A percentile compares a stretch with the other conserved stretches of the same genome.
phyloP scores from a whole-genome alignment of 2,329 filamentous ascomycete genomes.

The Acephala macrosclerotiorum region DNA sequence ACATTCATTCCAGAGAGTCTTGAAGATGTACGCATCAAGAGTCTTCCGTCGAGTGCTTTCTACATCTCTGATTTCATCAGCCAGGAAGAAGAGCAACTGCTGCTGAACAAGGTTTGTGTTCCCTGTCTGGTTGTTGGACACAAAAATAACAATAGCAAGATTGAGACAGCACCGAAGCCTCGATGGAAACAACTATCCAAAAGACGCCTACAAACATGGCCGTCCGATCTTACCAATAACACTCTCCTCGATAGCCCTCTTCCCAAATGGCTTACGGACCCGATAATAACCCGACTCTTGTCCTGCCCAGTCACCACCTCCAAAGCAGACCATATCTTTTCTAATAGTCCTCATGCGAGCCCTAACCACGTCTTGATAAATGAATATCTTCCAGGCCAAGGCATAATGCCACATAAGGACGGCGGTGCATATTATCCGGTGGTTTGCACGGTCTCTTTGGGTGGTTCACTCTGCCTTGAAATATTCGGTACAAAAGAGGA shows the following conservation, averaged over 20 bases:
- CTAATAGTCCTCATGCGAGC: conserved; percentile 71
- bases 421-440: conserved; percentile 86
- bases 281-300: conserved; percentile 68
- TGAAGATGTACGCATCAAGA: conserved; percentile 58
- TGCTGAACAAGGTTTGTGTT: conserved; percentile 72
- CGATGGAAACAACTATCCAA: conserved; percentile 90
- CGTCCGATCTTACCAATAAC: conserved; percentile 81
- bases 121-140: conserved; percentile 1
- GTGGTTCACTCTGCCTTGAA: conserved; percentile 78
- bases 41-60: conserved; percentile 72
- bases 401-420: conserved; percentile 98
- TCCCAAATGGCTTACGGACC: conserved; percentile 76
- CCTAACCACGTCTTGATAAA: conserved; percentile 96
- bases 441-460: conserved; percentile 90
- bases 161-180: conserved; percentile 71
- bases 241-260: conserved; percentile 77
- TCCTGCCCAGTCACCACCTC: conserved; percentile 53
- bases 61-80: conserved; percentile 90
- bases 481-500: conserved; percentile 71
- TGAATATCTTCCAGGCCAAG: conserved; percentile 85
- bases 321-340: conserved; percentile 56
- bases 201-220: conserved; percentile 89
- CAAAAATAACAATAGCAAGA: conserved; percentile 42
- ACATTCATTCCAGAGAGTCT: conserved; percentile 47
- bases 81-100: conserved; percentile 71